Percentiles rank a stretch among this genome's conserved stretches.
These are phyloP conservation scores for Beta macrorhiza DNA, from an alignment of 179 eudicot genomes.

Conservation along the genomic window DNA sequence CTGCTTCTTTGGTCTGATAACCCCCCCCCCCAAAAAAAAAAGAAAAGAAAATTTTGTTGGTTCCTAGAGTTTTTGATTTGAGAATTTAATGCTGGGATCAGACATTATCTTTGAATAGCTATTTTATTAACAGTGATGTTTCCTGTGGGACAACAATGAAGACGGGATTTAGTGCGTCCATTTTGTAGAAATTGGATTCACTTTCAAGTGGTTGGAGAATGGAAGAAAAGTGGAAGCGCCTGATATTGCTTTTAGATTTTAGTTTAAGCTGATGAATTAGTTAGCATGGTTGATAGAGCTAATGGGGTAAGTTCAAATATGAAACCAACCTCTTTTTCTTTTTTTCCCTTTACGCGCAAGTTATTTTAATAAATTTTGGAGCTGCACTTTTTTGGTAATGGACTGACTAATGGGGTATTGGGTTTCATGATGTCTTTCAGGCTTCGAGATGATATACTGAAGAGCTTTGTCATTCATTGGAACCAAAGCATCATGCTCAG, in stretches of 20 bases:
- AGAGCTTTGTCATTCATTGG: no score
- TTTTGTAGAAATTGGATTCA: neutral
- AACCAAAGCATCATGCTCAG: no score
- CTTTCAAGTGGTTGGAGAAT: neutral
- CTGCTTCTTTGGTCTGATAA: neutral
- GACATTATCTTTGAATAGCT: neutral
- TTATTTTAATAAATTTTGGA: no score
- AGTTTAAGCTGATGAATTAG: neutral
- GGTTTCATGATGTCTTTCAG: no score
- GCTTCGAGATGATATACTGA: no score
- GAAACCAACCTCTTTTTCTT: no score
- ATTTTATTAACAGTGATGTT: neutral
- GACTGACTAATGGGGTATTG: no score
- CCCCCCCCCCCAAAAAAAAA: no score
- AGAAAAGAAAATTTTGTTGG: no score
- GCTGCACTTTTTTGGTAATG: no score
- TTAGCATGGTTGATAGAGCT: neutral
- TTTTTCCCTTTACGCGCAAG: no score
- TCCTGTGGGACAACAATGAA: neutral
- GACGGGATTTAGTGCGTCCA: neutral
- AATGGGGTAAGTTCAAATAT: no score
- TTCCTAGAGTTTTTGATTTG: neutral
- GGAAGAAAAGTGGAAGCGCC: neutral
- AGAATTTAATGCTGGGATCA: neutral
- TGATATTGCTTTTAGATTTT: neutral